Conservation (phyloP, 2,329 filamentous ascomycete species). For the Ceratocystis alfenasii region DNA sequence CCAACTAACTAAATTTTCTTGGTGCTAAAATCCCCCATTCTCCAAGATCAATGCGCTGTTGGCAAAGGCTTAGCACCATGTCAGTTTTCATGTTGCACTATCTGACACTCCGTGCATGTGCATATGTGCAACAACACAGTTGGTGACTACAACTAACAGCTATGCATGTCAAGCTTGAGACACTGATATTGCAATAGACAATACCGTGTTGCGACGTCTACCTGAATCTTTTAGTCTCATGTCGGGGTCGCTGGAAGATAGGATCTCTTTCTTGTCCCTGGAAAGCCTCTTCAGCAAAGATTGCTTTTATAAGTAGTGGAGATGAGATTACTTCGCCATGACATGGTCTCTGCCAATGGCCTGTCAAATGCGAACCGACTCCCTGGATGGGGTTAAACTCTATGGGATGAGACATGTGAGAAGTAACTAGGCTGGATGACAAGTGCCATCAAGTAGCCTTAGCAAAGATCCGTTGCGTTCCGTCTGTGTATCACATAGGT, state of each 20-base stretch:
- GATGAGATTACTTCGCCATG: no score
- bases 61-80: not conserved
- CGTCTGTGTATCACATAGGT: not conserved
- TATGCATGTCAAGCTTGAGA: not conserved
- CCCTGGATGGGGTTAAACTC: not conserved
- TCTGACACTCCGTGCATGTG: not conserved
- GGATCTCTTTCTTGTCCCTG: not conserved
- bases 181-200: not conserved
- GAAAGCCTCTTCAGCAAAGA: not conserved
- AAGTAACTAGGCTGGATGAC: not conserved
- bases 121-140: not conserved
- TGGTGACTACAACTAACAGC: not conserved
- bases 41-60: not conserved
- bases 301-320: no score
- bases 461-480: slow-evolving; percentile 3
- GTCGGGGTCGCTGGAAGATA: not conserved
- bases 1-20: not conserved
- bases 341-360: no score
- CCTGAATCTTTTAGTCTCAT: not conserved
- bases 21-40: not conserved
- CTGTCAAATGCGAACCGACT: not conserved
- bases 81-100: not conserved
- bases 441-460: not conserved
- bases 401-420: not conserved
- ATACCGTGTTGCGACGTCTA: not conserved